A percentile compares a stretch with the other conserved stretches of the same genome.
phyloP scores from a whole-genome alignment of 148 eudicot genomes.

The Amaranthus cruentus region DNA sequence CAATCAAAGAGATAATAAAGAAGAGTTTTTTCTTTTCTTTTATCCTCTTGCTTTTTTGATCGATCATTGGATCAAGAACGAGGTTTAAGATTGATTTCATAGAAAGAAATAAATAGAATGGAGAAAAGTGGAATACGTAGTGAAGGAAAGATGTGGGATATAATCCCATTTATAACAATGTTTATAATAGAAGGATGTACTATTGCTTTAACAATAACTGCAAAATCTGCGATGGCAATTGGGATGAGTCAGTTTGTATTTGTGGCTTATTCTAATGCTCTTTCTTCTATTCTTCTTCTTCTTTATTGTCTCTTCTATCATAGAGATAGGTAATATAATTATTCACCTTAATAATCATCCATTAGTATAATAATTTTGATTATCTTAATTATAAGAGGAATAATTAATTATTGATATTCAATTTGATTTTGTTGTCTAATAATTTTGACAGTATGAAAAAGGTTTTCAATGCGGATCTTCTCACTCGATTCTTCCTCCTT shows the following conservation, averaged over 20 bases:
- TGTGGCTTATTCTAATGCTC: constrained; percentile 69
- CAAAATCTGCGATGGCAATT: constrained; percentile 43
- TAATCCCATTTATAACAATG: constrained; percentile 43
- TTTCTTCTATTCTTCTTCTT: constrained; percentile 53
- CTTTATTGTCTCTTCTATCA: constrained; percentile 40
- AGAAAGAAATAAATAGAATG: background rate
- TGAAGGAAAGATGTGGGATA: constrained; percentile 19
- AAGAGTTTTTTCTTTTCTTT: background rate
- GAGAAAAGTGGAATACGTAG: background rate
- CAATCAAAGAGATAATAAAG: background rate
- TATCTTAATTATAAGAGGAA: no score
- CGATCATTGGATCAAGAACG: no score
- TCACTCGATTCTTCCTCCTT: constrained; percentile 49
- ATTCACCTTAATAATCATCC: no score
- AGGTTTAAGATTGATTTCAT: background rate
- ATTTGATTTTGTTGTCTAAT: background rate
- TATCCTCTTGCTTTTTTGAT: no score
- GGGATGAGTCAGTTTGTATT: constrained; percentile 83
- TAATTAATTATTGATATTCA: background rate
- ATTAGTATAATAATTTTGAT: no score
- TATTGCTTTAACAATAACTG: constrained; percentile 63
- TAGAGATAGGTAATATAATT: constrained; percentile 35
- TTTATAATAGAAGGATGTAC: constrained; percentile 55
- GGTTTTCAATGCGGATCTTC: constrained; percentile 36
- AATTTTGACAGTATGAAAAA: constrained; percentile 29